Percentiles rank a stretch among this genome's conserved stretches.
phyloP scores from a whole-genome alignment of 2,329 filamentous ascomycete species.

The Aspergillus sergii region DNA sequence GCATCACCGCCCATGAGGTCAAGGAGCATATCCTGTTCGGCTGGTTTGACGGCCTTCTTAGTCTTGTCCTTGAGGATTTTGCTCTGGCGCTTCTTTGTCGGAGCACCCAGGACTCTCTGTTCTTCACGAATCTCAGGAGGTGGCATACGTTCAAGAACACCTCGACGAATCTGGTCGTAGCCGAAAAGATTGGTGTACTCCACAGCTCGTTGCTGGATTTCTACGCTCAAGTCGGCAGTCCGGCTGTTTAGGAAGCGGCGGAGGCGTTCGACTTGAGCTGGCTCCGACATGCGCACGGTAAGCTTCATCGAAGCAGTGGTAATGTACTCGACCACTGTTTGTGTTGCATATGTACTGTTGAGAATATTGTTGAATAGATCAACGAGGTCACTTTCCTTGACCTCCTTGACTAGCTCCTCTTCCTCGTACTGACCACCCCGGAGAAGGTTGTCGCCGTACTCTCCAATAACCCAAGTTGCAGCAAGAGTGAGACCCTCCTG shows the following conservation, averaged over 20 bases:
- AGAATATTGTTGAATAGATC: constrained; percentile 92
- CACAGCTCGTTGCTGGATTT: constrained; percentile 93
- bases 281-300: constrained; percentile 81
- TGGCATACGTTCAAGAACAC: constrained; percentile 97
- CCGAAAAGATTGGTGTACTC: constrained; percentile 95
- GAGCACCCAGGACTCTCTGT: constrained; percentile 84
- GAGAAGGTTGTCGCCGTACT: constrained; percentile 90
- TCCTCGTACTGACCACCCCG: constrained; percentile 90
- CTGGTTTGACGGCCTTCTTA: constrained; percentile 75
- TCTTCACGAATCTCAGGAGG: constrained; percentile 95
- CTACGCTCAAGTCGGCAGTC: constrained; percentile 86
- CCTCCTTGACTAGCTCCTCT: constrained; percentile 79
- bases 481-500: constrained; percentile 94
- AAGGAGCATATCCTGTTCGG: constrained; percentile 86
- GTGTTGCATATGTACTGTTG: constrained; percentile 90
- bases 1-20: constrained; percentile 88
- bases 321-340: constrained; percentile 93
- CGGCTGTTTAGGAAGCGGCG: constrained; percentile 75
- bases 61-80: constrained; percentile 71
- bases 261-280: constrained; percentile 83
- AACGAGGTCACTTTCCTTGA: constrained; percentile 86
- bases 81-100: constrained; percentile 66
- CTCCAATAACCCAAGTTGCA: constrained; percentile 95
- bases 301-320: constrained; percentile 93
- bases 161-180: constrained; percentile 81